Percentiles rank a stretch among this genome's conserved stretches.
phyloP scores from a whole-genome alignment of 805 yeast species.

The Saccharomycopsis olivae region DNA sequence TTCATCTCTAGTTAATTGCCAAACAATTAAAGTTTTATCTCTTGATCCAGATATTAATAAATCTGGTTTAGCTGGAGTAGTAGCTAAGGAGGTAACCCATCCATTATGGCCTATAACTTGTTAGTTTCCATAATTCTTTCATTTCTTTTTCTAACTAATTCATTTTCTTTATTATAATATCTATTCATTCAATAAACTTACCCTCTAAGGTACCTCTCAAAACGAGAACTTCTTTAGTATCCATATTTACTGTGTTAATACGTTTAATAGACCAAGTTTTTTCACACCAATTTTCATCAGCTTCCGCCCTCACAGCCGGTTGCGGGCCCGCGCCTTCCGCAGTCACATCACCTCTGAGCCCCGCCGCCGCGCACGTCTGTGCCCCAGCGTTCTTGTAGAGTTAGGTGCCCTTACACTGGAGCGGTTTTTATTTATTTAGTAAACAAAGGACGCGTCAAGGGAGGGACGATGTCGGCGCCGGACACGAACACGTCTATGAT shows the following conservation, averaged over 20 bases:
- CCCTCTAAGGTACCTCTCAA: constrained; percentile 99
- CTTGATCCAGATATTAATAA: constrained; percentile 96
- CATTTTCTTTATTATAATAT: neutral
- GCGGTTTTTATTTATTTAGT: no score
- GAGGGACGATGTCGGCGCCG: constrained; percentile 32
- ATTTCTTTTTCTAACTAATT: neutral
- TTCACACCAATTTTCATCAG: no score
- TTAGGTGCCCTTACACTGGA: no score
- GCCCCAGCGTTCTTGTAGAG: no score
- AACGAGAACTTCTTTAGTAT: constrained; percentile 93
- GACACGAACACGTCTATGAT: constrained; percentile 35
- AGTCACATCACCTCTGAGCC: no score
- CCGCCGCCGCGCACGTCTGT: no score
- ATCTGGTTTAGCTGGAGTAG: constrained; percentile 97
- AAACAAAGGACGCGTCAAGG: no score
- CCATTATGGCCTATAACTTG: constrained; percentile 54
- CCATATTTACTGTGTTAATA: constrained; percentile 33
- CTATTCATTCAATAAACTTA: constrained; percentile 11
- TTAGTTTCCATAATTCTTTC: constrained; percentile 1
- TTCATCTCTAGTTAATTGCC: constrained; percentile 96
- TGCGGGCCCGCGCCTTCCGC: no score
- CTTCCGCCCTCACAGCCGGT: no score
- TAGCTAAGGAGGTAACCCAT: constrained; percentile 98
- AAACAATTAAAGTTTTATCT: constrained; percentile 96
- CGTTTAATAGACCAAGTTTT: no score